Evolutionary conservation across 495 filamentous ascomycete species (phyloP), one percentile per base, ranked within the genome.

Genomic region (Neurospora terricola): DNA sequence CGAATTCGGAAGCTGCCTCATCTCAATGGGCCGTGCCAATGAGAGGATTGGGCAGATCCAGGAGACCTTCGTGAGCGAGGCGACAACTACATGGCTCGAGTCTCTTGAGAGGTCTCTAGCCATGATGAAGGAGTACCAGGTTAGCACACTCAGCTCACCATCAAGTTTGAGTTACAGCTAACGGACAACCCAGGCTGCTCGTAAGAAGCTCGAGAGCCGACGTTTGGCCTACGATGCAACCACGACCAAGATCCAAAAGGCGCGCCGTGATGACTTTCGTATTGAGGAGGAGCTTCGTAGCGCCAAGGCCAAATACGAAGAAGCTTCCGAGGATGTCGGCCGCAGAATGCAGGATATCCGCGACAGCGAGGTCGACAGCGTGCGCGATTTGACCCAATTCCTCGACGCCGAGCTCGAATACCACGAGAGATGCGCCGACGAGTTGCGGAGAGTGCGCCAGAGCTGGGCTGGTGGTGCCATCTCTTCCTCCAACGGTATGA

Each of bases 101-200:
- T 93, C 92, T 12, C 82, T 97, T 69, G 96, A 98, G 79, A 86
- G 95, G 74, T 96, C 92, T 12, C 82, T 97, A 72, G 91, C 93
- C 38, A 94, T 97, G 87, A 93, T 98, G 93, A 98, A 97, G 80
- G 96, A 99, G 77, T 98, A 98, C 74, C 94, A 97, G 88, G 93
- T 79, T 54, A 69, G 83, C 72, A 36, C 2, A 21, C 10, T 23
- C 21, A 23, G 8, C 27, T 9, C 39, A 6, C 72, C 30, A 37
- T 8, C 38, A 10, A 37, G 4, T 21, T 12, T 16, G 38, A 54
- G 5, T 11, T 11, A 16, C 69, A 12, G 38, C 76, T 83, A 68
- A 79, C 77, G 39, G 39, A 42, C 14, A 0, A 70, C 5, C 23
- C 74, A 95, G 93, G 84, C 87, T 74, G 90, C 96, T 69, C 91